Evolutionary conservation across 2,329 filamentous ascomycete species (phyloP), one percentile per base, ranked within the genome.

Genomic region (Trichoderma brevicompactum): DNA sequence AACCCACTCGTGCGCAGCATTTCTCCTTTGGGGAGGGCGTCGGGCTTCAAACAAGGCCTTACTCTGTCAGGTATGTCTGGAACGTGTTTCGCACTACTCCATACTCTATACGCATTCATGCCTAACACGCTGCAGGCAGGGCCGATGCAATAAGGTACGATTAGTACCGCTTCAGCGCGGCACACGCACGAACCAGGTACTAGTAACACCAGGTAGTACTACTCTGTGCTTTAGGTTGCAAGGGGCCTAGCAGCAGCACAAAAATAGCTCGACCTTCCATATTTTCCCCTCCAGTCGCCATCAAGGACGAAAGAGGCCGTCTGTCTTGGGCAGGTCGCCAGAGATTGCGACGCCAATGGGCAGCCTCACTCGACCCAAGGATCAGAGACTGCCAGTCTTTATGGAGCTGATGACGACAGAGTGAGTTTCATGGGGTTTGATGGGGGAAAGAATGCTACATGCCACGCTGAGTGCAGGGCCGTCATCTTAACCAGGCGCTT

Each of bases 111-210:
- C 48, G 59, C 48, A 53, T 62, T 62, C 59, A 36, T 62, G 59
- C 59, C 59, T 62, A 62, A 62, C 59, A 62, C 28, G 59, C 59
- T 44, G 59, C 59, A 53, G 48, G 48, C 46, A 10, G 59, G 59
- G 19, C 46, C 56, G 44, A 52, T 38, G 48, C 46, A 52, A 8
- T 13, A 43, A 43, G 58, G 23, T 40, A 53, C 28, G 58, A 34
- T 23, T 49, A 41, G 56, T 17, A 44, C 38, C 19, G 36, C 48
- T 50, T 44, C 12, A 50, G 28, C 23, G 28, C 28, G 38, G 48
- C 36, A 62, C 34, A 38, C 50, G 38, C 13, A 43, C 23, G 48
- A 62, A 41, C 59, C 36, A 44, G 38, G 10, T 23, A 40, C 48
- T 53, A 60, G 43, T 40, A 60, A 19, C 38, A n/a, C 38, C 53